phyloP scores from a whole-genome alignment of 129 eudicot genomes.

The Calendula officinalis region DNA sequence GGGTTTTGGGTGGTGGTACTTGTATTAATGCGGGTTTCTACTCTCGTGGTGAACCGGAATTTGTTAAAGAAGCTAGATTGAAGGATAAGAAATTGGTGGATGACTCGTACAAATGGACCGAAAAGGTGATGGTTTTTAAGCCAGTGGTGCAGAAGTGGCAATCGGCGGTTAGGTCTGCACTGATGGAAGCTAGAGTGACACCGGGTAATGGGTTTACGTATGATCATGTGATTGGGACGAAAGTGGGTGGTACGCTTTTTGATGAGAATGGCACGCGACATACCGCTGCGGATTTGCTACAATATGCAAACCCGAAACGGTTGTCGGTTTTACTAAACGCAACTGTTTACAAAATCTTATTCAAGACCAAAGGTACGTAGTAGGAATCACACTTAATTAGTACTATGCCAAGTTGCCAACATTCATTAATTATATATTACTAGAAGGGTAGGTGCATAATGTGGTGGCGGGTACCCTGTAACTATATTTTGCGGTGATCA shows the following conservation, averaged over 20 bases:
- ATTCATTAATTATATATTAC: too few relatives aligned
- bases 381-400: background rate
- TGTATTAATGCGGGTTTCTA: slow-evolving; percentile 74
- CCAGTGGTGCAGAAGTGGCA: slow-evolving; percentile 59
- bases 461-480: too few relatives aligned
- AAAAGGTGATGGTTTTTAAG: slow-evolving; percentile 53
- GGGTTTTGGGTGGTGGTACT: slow-evolving; percentile 73
- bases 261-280: slow-evolving; percentile 15
- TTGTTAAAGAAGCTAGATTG: slow-evolving; percentile 31
- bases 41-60: slow-evolving; percentile 45
- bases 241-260: slow-evolving; percentile 19
- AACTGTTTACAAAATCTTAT: slow-evolving; percentile 15
- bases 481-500: too few relatives aligned
- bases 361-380: slow-evolving; percentile 13
- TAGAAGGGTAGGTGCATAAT: too few relatives aligned
- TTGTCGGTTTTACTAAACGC: slow-evolving; percentile 12
- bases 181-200: slow-evolving; percentile 14
- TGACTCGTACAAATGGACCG: slow-evolving; percentile 48
- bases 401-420: background rate
- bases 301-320: slow-evolving; percentile 20
- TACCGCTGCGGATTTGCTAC: slow-evolving; percentile 24
- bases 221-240: slow-evolving; percentile 24
- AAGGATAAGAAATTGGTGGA: slow-evolving; percentile 33
- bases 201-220: slow-evolving; percentile 20
- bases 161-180: background rate